Evolutionary conservation across 371 early-diverging fungal genomes (phyloP), one percentile per base, ranked within the genome.

Genomic region (Saksenaea vasiformis): DNA sequence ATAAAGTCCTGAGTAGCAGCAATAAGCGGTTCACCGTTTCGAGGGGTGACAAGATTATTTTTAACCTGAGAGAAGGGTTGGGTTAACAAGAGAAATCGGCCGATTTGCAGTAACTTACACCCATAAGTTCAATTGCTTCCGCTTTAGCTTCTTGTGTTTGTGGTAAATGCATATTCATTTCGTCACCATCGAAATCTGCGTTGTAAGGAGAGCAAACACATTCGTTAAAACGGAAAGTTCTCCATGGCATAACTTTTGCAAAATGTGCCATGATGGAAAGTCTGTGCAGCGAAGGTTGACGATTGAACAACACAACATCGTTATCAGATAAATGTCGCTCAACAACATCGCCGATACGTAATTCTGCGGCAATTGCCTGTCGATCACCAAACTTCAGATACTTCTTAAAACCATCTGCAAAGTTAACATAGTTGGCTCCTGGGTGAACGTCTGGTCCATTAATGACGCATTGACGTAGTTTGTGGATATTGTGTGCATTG

Each of bases 121-220:
- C 98, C 98, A 99, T 98, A 62, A 99, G 79, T 73, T 94, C 92
- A 60, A 93, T 90, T 1, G 99, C 99, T 75, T 99, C 99, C 1
- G 98, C 93, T 34, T 97, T 88, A 1, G 99, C 98, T 83, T 99
- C 99, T 77, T 97, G 94, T 3, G 99, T 99, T 79, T 99, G 99
- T 14, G 99, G 99, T 7, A 99, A 92, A 79, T 99, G 99, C 77
- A 99, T 85, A 77, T 99, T 99, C 99, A 99, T 99, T 80, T 99
- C 99, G 81, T 99, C 99, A 69, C 99, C 99, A 76, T 99, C 99
- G 77, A 99, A 99, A 89, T 99, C 99, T 39, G 99, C 99, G 79
- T 99, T 99, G 73, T 99, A 99, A 24, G 99, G 99, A 4, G 96
- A 90, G 78, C 99, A 99, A 4, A 98, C 99, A 87, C 98, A 99